Base-by-base conservation (phyloP, 805 yeast species). In the Saturnispora dispora region DNA sequence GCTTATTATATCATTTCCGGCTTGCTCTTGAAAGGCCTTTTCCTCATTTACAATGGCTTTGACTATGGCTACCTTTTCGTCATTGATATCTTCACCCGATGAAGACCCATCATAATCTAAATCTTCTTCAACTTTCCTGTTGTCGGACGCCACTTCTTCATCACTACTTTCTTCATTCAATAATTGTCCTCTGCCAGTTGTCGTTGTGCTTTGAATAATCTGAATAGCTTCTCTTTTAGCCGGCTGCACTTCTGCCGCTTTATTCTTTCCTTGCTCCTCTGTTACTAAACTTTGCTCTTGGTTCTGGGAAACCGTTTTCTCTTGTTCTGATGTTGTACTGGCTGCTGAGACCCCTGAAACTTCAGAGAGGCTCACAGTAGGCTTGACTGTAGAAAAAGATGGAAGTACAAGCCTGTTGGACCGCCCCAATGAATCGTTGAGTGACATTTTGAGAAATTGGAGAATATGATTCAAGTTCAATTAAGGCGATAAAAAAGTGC, bases 91-190 rank as follows among this genome's bases (percentile, higher is more conserved):
- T 8, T 51, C 52, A 9, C 22, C 44, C 5, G 40, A 43, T 3
- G 50, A 52, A 3, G 27, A 51, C 6, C 40, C 47, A 10, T 48
- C 46, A 13, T 39, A 18, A 13, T 48, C 45, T 33, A 41, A 23
- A 10, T 40, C 45, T 5, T 41, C 51, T 17, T 25, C 54, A 7
- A 58, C 61, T n/a, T 57, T 56, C 3, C 57, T 59, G n/a, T 55
- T 60, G 43, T 60, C 47, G 1, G 20, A 45, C 27, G 32, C 52
- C 11, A 50, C 52, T 10, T 47, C 51, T 11, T 42, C 53, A 40
- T 27, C 44, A 17, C 47, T 37, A 17, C 56, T 53, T 13, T 48
- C 56, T 18, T 51, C 52, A 28, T 41, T 45, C 17, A 47, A 37
- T 9, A 37, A 36, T 10, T 23, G 37, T 6, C 45, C 47, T 25